Base-by-base conservation (phyloP, 345 rosid genomes). In the Euphorbia peplus region DNA sequence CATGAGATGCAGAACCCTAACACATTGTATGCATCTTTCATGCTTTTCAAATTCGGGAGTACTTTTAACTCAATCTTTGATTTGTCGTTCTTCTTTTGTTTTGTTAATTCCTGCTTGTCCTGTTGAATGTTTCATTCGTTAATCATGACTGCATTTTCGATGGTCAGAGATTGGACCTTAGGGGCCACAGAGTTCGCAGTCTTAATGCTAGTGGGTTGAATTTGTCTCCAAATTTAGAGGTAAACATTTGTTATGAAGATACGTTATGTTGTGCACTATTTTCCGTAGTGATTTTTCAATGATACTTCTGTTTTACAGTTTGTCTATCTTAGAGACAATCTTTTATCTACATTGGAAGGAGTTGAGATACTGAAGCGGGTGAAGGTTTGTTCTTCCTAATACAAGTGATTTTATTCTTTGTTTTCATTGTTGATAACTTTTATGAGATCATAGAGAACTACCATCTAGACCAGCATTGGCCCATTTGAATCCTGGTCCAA, bases 321-420 rank as follows among this genome's bases (percentile, higher is more conserved):
- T 85, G 97, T 93, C 68, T 93, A 93, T 80, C 95, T 93, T 60
- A 85, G 98, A 81, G 98, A 93, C 82, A 93, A 93, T 80, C 93
- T 93, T 69, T 78, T 93, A 63, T 88, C 96, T 48, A 73, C 86
- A 22, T 63, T 93, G 73, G 97, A 93, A 78, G 98, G 98, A 75
- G 81, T 93, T 78, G 97, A 93, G 83, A 89, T 91, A 83, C 81
- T 93, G 75, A 88, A 71, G 73, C 90, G 95, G 55, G 98, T 93
- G 54, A 93, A 93, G 97, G 98, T 93, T 75, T 80, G 91, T 72
- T 69, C n/a, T 26, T 63, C 51, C 42, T 64, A 4, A 29, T 57
- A 35, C 12, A 10, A 14, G n/a, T 42, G 19, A 14, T 47, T 67
- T 59, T 51, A 15, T 58, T 51, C 24, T 21, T 51, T 29, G 0